A percentile compares a stretch with the other conserved stretches of the same genome.
Evolutionary conservation across 192 early-diverging fungal genomes (phyloP).

Genomic region (Entomortierella chlamydospora): DNA sequence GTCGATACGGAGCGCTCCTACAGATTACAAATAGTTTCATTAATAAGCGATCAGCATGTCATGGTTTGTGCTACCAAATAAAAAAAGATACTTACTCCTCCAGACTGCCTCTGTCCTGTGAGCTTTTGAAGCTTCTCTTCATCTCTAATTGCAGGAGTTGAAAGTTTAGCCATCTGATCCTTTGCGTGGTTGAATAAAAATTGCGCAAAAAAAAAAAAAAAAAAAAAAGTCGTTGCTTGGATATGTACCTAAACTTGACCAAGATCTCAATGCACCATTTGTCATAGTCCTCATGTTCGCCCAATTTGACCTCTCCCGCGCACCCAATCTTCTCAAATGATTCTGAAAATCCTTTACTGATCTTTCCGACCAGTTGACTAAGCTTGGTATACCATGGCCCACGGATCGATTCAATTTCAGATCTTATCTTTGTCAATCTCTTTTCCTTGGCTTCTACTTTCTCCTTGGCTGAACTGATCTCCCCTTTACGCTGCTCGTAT

Average conservation of each 20-base stretch:
- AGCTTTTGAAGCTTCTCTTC: conserved; percentile 85
- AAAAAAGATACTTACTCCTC: conserved; percentile 72
- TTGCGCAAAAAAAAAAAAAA: not conserved
- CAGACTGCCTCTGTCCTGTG: conserved; percentile 92
- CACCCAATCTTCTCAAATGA: conserved; percentile 85
- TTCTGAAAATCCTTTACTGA: conserved; percentile 75
- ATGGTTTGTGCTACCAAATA: not conserved
- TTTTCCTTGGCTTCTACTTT: conserved; percentile 57
- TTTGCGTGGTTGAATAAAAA: not conserved
- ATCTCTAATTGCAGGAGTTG: conserved; percentile 60
- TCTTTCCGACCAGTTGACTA: conserved; percentile 63
- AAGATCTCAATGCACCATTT: conserved; percentile 95
- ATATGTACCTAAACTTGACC: conserved; percentile 89
- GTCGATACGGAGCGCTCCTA: conserved; percentile 96
- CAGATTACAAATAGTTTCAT: not conserved
- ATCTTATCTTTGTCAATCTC: conserved; percentile 47
- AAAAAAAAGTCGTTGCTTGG: not conserved
- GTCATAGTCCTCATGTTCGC: conserved; percentile 83
- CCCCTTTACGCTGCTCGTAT: conserved; percentile 72
- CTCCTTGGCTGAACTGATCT: conserved; percentile 60
- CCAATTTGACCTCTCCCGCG: conserved; percentile 77
- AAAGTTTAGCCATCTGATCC: too few relatives aligned
- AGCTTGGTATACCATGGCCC: conserved; percentile 79
- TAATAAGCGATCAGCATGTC: not conserved
- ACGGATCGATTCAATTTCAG: conserved; percentile 51